These are phyloP conservation scores for Cercospora zeae-maydis DNA, from an alignment of 2,329 filamentous ascomycete species.

Conservation along the genomic window DNA sequence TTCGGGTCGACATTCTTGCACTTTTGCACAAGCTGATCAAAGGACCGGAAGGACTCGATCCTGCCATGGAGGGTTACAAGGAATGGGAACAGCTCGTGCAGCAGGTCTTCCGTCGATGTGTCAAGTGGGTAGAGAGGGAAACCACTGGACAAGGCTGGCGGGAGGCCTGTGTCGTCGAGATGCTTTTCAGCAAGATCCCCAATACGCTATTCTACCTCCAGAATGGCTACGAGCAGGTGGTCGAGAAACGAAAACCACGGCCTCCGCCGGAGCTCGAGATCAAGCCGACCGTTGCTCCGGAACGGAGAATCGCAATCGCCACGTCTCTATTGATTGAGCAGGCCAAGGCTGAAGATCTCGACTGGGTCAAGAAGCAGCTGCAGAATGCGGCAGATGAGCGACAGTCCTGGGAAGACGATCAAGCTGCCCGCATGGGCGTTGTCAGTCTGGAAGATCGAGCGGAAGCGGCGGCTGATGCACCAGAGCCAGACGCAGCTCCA, in stretches of 20 bases:
- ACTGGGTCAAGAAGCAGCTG: constrained; percentile 75
- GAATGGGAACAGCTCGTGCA: constrained; percentile 90
- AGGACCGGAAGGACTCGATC: constrained; percentile 72
- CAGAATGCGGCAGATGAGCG: constrained; percentile 67
- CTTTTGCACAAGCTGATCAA: constrained; percentile 90
- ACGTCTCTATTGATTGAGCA: constrained; percentile 77
- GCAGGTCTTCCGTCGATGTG: constrained; percentile 76
- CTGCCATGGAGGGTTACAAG: constrained; percentile 61
- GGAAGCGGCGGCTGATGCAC: constrained; percentile 15
- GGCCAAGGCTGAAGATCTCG: constrained; percentile 69
- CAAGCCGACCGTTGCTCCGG: constrained; percentile 62
- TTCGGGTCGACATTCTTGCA: constrained; percentile 83
- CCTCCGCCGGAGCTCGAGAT: constrained; percentile 81
- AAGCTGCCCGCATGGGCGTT: constrained; percentile 51
- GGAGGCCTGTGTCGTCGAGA: constrained; percentile 73
- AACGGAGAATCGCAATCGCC: constrained; percentile 69
- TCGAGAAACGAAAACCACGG: constrained; percentile 60
- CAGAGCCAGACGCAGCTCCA: constrained; percentile 43
- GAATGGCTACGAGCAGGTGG: constrained; percentile 81
- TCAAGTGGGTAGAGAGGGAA: constrained; percentile 63
- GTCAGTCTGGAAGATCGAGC: constrained; percentile 32
- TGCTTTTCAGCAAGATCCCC: constrained; percentile 90
- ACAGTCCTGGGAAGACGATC: constrained; percentile 70
- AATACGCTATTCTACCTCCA: constrained; percentile 83
- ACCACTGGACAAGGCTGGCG: constrained; percentile 63